phyloP scores from a whole-genome alignment of 2,329 filamentous ascomycete species.

The Xylaria sp. region DNA sequence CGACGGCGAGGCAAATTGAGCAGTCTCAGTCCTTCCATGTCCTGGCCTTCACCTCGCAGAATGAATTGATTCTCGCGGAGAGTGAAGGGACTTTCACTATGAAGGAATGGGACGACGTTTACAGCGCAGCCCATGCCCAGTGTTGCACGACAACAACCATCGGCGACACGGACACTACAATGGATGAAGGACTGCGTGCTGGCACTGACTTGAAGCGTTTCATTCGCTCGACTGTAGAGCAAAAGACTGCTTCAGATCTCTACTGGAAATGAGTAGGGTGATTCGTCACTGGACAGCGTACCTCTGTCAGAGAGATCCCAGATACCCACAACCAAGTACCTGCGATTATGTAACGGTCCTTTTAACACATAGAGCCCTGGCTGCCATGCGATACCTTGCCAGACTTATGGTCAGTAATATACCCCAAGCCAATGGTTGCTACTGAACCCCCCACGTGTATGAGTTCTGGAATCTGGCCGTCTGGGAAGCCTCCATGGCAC shows the following conservation, averaged over 20 bases:
- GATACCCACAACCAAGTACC: conserved; percentile 6
- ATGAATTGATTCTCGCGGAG: conserved; percentile 80
- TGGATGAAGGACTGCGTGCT: conserved; percentile 58
- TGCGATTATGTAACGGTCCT: conserved; percentile 15
- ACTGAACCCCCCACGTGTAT: not conserved
- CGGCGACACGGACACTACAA: conserved; percentile 55
- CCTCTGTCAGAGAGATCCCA: conserved; percentile 1
- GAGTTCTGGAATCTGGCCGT: conserved; percentile 1
- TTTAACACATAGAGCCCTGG: not conserved
- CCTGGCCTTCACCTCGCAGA: conserved; percentile 81
- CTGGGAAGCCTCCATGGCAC: conserved; percentile 3
- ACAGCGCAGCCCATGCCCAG: conserved; percentile 70
- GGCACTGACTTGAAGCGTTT: conserved; percentile 68
- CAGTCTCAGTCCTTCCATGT: conserved; percentile 79
- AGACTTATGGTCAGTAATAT: not conserved
- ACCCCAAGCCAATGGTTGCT: not conserved
- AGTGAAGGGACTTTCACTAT: conserved; percentile 83
- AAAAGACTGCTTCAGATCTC: conserved; percentile 54
- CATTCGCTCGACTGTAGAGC: conserved; percentile 70
- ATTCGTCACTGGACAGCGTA: not conserved
- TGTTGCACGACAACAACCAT: conserved; percentile 65
- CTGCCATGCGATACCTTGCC: not conserved
- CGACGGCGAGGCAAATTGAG: conserved; percentile 70
- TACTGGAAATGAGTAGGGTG: conserved; percentile 63
- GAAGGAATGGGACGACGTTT: conserved; percentile 78